These are phyloP conservation scores for Phyllosticta citriasiana DNA, from an alignment of 2,329 filamentous ascomycete genomes.

Conservation along the genomic window DNA sequence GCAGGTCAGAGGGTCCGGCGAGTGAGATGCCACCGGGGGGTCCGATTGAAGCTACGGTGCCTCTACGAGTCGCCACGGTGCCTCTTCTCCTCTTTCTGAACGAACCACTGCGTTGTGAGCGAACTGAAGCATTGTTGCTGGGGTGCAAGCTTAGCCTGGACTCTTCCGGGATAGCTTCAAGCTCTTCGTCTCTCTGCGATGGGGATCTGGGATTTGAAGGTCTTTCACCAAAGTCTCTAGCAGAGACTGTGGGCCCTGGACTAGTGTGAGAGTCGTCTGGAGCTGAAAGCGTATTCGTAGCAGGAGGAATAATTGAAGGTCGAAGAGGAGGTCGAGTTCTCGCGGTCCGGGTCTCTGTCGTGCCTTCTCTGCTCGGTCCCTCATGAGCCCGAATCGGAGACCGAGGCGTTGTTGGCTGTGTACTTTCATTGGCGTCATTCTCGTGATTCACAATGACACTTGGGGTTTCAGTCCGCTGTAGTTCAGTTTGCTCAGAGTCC, in stretches of 20 bases:
- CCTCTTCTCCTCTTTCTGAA: background rate
- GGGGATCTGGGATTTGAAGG: background rate
- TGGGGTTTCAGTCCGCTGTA: background rate
- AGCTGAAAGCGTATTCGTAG: background rate
- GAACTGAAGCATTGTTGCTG: background rate
- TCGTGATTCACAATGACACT: background rate
- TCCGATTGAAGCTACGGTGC: background rate
- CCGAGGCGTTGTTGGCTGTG: no score
- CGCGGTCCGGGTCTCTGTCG: background rate
- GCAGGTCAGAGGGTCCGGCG: slow-evolving; percentile 1
- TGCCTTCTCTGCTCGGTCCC: no score
- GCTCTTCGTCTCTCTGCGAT: background rate
- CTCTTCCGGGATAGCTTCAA: background rate
- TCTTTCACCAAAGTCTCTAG: background rate
- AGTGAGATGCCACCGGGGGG: slow-evolving; percentile 4
- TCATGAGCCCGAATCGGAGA: no score
- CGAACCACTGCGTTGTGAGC: background rate
- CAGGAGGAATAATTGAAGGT: background rate
- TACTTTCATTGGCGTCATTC: background rate
- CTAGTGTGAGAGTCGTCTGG: background rate
- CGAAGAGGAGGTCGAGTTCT: background rate
- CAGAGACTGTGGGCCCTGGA: background rate
- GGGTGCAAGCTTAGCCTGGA: background rate
- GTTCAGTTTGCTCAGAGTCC: background rate
- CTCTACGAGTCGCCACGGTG: background rate